These are phyloP conservation scores for Blastobotrys petasosporus DNA, from an alignment of 1,139 yeast species.

Conservation along the genomic window DNA sequence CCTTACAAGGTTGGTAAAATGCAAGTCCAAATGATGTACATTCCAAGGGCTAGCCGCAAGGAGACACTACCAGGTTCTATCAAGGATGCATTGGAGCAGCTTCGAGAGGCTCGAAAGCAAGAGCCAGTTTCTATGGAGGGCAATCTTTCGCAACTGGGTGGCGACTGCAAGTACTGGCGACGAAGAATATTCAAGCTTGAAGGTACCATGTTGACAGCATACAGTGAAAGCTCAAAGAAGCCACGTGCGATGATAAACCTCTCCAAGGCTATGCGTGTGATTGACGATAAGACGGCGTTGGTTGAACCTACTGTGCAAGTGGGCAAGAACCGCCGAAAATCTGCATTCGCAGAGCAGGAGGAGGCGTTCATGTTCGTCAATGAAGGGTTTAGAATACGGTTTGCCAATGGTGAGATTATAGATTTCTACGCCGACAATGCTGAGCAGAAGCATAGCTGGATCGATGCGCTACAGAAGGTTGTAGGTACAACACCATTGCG, in stretches of 20 bases:
- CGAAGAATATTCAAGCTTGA: constrained; percentile 55
- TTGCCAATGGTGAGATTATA: constrained; percentile 63
- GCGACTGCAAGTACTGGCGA: constrained; percentile 63
- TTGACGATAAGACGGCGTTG: constrained; percentile 24
- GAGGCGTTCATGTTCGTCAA: constrained; percentile 27
- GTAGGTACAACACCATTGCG: constrained; percentile 19
- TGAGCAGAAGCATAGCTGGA: constrained; percentile 49
- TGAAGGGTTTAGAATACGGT: constrained; percentile 47
- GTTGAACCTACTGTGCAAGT: constrained; percentile 24
- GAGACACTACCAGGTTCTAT: constrained; percentile 53
- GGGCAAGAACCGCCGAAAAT: constrained; percentile 27
- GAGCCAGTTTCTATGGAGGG: constrained; percentile 42
- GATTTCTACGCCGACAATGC: constrained; percentile 60
- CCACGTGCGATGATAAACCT: constrained; percentile 68
- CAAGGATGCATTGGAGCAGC: constrained; percentile 41
- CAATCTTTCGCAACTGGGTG: constrained; percentile 67
- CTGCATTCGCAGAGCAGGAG: constrained; percentile 29
- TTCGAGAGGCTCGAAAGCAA: constrained; percentile 22
- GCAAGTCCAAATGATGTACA: constrained; percentile 63
- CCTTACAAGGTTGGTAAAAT: constrained; percentile 63
- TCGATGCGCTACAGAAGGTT: constrained; percentile 20
- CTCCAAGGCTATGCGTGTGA: constrained; percentile 48
- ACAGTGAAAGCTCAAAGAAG: constrained; percentile 54
- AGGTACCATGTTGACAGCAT: constrained; percentile 59
- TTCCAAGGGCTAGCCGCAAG: constrained; percentile 46